Base-by-base conservation (phyloP, 2,329 filamentous ascomycete species). In the Trichophyton mentagrophytes region DNA sequence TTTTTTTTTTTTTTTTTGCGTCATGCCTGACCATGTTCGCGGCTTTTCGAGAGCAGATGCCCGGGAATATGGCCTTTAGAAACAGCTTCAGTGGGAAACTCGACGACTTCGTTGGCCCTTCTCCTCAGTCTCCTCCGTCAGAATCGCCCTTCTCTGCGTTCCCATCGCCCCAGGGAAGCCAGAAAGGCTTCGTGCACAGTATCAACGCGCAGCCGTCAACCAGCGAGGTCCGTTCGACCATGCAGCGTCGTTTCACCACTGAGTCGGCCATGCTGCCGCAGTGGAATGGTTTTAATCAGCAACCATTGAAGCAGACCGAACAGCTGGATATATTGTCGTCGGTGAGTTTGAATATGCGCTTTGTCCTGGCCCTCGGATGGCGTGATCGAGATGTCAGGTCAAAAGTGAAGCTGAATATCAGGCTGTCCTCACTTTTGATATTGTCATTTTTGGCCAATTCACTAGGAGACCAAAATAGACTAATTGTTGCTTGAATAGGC, bases 171-270 rank as follows among this genome's bases (percentile, higher is more conserved):
- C 83, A 84, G 67, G 85, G 88, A 65, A 74, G 75, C 72, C 87
- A 87, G 73, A 81, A 82, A 70, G 80, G 78, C 70, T 83, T 85
- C 70, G 57, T 17, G 8, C 33, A 22, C 15, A 33, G 22, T 42
- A 36, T 59, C 40, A 47, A 47, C 17, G n/a, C 22, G 42, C 79
- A 85, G 72, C 79, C 76, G 55, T 82, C 77, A 57, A 79, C 81
- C 65, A 81, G 84, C 73, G 89, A 95, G 71, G 82, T 82, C 66
- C 85, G 91, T 74, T 83, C 84, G 65, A 85, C 85, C 68, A 80
- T 97, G 72, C 89, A 91, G 75, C 86, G 92, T 70, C 87, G 92
- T 71, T 97, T 97, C 77, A 97, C 92, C 65, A 93, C 91, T 61
- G 95, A 96, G 77, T 85, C 89, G 76, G 81, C 89, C 75, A 82